These are phyloP conservation scores for Ramaria rubella DNA, from an alignment of 768 basidiomycete genomes.

Conservation along the genomic window DNA sequence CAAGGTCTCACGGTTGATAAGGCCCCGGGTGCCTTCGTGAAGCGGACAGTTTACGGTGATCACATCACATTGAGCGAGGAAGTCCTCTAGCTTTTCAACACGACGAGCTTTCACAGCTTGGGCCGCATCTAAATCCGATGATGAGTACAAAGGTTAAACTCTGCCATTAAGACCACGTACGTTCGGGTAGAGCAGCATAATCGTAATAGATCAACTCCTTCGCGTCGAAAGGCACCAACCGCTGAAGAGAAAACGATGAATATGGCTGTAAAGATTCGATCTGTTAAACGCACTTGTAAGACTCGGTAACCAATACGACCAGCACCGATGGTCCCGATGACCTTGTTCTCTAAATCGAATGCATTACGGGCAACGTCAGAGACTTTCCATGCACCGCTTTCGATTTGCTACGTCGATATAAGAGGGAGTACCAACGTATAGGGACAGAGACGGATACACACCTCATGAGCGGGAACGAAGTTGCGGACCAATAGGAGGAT, in stretches of 20 bases:
- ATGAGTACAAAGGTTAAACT: constrained; percentile 12
- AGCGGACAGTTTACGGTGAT: constrained; percentile 86
- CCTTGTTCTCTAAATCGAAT: constrained; percentile 86
- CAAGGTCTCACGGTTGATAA: constrained; percentile 77
- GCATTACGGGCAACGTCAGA: constrained; percentile 76
- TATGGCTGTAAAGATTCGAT: neutral
- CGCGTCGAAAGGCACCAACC: constrained; percentile 75
- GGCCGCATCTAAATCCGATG: constrained; percentile 42
- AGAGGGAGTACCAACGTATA: neutral
- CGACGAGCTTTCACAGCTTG: constrained; percentile 64
- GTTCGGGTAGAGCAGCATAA: constrained; percentile 64
- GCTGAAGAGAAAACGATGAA: constrained; percentile 34
- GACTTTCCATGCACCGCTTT: constrained; percentile 82
- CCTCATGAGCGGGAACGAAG: constrained; percentile 82
- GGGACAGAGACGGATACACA: constrained; percentile 21
- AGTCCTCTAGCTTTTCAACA: constrained; percentile 72
- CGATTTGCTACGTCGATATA: constrained; percentile 52
- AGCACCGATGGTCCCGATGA: constrained; percentile 84
- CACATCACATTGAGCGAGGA: constrained; percentile 55
- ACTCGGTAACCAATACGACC: constrained; percentile 84
- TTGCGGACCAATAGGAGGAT: constrained; percentile 89
- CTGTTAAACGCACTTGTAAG: constrained; percentile 26
- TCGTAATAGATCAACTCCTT: constrained; percentile 91
- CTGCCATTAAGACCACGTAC: constrained; percentile 24
- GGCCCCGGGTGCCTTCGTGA: constrained; percentile 75